A percentile compares a stretch with the other conserved stretches of the same genome.
These are phyloP conservation scores for Glycine tomentella DNA, from an alignment of 306 rosid species.

Conservation along the genomic window DNA sequence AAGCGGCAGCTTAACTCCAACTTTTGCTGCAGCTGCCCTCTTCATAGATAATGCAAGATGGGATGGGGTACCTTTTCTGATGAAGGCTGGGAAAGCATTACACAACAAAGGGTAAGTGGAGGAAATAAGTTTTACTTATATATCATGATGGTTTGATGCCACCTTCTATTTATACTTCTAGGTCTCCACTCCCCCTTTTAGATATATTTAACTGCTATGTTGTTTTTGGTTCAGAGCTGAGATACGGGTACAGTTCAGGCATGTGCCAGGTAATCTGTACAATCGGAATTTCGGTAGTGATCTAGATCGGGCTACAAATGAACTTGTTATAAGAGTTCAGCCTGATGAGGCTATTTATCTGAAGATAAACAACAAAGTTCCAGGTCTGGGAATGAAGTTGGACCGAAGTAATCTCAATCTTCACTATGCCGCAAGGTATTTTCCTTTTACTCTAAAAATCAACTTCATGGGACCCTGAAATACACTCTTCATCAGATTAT, in stretches of 20 bases:
- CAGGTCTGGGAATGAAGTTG: slow-evolving; percentile 88
- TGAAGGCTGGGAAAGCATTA: slow-evolving; percentile 96
- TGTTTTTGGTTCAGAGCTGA: slow-evolving; percentile 70
- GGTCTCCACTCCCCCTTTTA: background rate
- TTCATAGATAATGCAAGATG: slow-evolving; percentile 93
- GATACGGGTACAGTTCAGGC: slow-evolving; percentile 95
- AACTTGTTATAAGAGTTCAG: slow-evolving; percentile 91
- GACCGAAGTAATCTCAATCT: slow-evolving; percentile 88
- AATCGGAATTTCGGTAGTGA: slow-evolving; percentile 77
- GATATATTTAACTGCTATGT: slow-evolving; percentile 10
- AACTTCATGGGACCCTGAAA: slow-evolving; percentile 10
- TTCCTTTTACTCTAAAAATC: background rate
- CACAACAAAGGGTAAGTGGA: slow-evolving; percentile 68
- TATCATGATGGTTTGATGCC: background rate
- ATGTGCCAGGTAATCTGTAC: slow-evolving; percentile 87
- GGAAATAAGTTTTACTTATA: slow-evolving; percentile 10
- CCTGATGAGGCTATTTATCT: slow-evolving; percentile 92
- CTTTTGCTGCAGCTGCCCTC: slow-evolving; percentile 94
- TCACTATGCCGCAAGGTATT: slow-evolving; percentile 90
- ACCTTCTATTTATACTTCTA: background rate
- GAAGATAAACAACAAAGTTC: slow-evolving; percentile 90
- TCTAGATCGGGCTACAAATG: slow-evolving; percentile 81
- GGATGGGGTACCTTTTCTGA: slow-evolving; percentile 94
- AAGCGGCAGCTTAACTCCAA: slow-evolving; percentile 84
- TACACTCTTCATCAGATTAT: slow-evolving; percentile 26